Percentiles rank a stretch among this genome's conserved stretches.
These are phyloP conservation scores for Talaromyces thailandensis DNA, from an alignment of 495 filamentous ascomycete species.

Conservation along the genomic window DNA sequence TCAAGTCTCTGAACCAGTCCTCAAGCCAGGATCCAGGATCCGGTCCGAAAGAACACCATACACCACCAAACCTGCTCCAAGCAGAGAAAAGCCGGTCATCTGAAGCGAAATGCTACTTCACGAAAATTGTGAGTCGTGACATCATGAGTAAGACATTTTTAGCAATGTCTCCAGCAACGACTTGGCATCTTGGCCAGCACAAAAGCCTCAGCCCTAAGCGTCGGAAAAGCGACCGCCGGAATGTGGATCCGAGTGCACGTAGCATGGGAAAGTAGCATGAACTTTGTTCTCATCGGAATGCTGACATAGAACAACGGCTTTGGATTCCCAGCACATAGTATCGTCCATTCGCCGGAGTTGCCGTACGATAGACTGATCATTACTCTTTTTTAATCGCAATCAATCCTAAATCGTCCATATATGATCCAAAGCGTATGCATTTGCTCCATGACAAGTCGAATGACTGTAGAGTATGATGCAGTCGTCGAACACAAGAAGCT, in stretches of 20 bases:
- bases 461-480: neutral
- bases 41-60: neutral
- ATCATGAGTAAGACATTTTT: neutral
- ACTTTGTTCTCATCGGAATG: conserved; percentile 4
- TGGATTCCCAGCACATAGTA: neutral
- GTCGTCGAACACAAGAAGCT: neutral
- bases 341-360: neutral
- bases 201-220: neutral
- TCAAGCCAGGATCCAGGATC: neutral
- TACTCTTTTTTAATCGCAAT: neutral
- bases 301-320: conserved; percentile 1
- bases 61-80: neutral
- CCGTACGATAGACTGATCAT: neutral
- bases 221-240: neutral
- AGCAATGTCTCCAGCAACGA: neutral
- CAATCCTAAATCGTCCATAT: neutral
- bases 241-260: neutral
- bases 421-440: neutral
- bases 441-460: neutral
- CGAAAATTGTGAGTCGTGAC: neutral
- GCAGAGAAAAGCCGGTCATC: neutral
- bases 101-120: neutral
- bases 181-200: neutral
- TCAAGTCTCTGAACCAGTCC: neutral
- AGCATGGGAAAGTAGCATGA: conserved; percentile 2